Percentiles rank a stretch among this genome's conserved stretches.
Conservation (phyloP, 2,329 filamentous ascomycete species). For the Diaporthe citri region DNA sequence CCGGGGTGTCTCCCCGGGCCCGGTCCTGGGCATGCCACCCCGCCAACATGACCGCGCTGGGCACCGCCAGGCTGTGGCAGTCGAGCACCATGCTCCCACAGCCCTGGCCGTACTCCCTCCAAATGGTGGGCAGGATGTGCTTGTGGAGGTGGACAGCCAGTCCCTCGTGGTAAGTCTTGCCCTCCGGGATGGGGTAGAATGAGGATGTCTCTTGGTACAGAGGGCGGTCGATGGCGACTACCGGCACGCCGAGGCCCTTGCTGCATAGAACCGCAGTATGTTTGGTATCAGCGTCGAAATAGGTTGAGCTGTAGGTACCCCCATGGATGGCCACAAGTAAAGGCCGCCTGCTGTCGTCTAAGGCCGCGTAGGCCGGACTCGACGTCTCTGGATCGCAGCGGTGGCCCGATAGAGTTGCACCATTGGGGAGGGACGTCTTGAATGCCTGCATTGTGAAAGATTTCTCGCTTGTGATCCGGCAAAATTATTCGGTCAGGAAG, state of each 20-base stretch:
- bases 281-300: conserved; percentile 43
- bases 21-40: conserved; percentile 34
- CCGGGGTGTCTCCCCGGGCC: background rate
- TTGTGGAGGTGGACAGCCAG: conserved; percentile 26
- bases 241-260: conserved; percentile 41
- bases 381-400: conserved; percentile 10
- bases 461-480: background rate
- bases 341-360: conserved; percentile 30
- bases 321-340: conserved; percentile 43
- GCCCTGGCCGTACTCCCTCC: conserved; percentile 41
- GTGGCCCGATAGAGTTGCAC: conserved; percentile 32
- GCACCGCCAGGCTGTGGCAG: conserved; percentile 43
- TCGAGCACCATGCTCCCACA: conserved; percentile 43
- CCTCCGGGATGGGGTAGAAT: conserved; percentile 34
- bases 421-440: conserved; percentile 29
- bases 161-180: conserved; percentile 33
- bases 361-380: background rate
- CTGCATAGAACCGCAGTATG: conserved; percentile 38
- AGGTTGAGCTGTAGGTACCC: conserved; percentile 40
- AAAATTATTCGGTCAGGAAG: background rate
- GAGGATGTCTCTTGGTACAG: conserved; percentile 41
- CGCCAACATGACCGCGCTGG: conserved; percentile 41
- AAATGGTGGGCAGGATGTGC: conserved; percentile 40
- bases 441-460: conserved; percentile 35
- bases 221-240: conserved; percentile 44